Percentiles rank a stretch among this genome's conserved stretches.
Conservation (phyloP, 106 monocot species). For the Phalaenopsis aphrodite region DNA sequence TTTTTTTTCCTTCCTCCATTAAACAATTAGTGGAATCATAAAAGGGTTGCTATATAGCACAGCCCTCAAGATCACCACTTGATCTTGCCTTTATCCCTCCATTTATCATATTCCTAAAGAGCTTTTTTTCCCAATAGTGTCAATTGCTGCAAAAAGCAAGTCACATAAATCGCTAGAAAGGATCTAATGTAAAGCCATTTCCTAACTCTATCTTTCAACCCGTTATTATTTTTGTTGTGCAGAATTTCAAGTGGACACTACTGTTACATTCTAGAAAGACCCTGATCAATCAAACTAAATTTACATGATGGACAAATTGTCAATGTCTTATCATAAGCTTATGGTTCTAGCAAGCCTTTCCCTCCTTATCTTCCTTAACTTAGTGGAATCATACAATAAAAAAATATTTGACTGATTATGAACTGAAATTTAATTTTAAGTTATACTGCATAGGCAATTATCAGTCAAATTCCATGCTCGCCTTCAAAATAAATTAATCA, state of each 20-base stretch:
- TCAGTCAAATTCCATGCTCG: not conserved
- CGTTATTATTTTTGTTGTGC: not conserved
- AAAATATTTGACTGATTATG: not conserved
- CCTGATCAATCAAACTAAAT: not conserved
- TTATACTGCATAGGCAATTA: not conserved
- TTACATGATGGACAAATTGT: not conserved
- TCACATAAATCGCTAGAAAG: not conserved
- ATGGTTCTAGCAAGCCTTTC: not conserved
- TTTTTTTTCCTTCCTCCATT: not conserved
- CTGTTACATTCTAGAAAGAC: not conserved
- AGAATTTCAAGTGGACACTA: not conserved
- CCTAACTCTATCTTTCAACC: not conserved
- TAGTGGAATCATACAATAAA: not conserved
- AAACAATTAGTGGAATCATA: not conserved
- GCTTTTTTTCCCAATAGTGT: not conserved
- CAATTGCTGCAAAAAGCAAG: not conserved
- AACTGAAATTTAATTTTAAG: not conserved
- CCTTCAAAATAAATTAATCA: not conserved
- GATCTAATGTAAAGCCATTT: not conserved
- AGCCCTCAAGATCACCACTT: not conserved
- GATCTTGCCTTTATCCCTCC: not conserved
- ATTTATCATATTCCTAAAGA: not conserved
- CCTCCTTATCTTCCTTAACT: not conserved
- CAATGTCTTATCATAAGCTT: not conserved
- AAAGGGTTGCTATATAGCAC: not conserved